These are phyloP conservation scores for Prunella vulgaris DNA, from an alignment of 257 asterid species.

Conservation along the genomic window DNA sequence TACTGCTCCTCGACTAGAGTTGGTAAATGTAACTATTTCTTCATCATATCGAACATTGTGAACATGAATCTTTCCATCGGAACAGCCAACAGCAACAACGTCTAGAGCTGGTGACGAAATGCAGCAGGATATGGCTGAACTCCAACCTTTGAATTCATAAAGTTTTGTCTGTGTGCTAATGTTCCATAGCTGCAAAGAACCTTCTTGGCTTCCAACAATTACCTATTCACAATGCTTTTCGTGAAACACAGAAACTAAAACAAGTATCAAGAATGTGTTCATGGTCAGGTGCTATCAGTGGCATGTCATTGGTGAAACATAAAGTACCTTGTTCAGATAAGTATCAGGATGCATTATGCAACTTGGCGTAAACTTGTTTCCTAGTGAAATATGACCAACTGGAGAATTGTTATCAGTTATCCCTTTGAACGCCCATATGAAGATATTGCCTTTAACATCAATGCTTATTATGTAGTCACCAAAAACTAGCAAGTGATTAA, in stretches of 20 bases:
- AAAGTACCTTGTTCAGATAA: slow-evolving; percentile 77
- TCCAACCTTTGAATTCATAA: slow-evolving; percentile 76
- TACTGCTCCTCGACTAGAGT: slow-evolving; percentile 78
- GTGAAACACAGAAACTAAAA: slow-evolving; percentile 22
- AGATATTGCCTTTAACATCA: slow-evolving; percentile 69
- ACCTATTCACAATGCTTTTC: slow-evolving; percentile 43
- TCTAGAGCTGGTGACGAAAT: slow-evolving; percentile 90
- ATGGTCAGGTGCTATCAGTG: neutral
- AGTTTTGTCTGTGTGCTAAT: slow-evolving; percentile 79
- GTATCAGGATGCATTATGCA: slow-evolving; percentile 97
- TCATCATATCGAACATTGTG: slow-evolving; percentile 77
- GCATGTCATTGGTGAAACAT: neutral
- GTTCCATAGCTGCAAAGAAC: slow-evolving; percentile 84
- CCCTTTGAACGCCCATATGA: slow-evolving; percentile 88
- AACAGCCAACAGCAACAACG: slow-evolving; percentile 84
- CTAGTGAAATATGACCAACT: slow-evolving; percentile 61
- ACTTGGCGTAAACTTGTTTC: slow-evolving; percentile 63
- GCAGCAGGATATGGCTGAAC: slow-evolving; percentile 66
- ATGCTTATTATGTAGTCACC: slow-evolving; percentile 72
- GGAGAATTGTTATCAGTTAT: slow-evolving; percentile 50
- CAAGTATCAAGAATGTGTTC: slow-evolving; percentile 1
- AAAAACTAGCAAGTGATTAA: slow-evolving; percentile 63
- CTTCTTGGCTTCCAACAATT: slow-evolving; percentile 77
- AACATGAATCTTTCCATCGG: slow-evolving; percentile 85
- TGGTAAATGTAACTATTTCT: slow-evolving; percentile 68